Evolutionary conservation across 345 rosid genomes (phyloP), one percentile per base, ranked within the genome.

Genomic region (Carallia brachiata): DNA sequence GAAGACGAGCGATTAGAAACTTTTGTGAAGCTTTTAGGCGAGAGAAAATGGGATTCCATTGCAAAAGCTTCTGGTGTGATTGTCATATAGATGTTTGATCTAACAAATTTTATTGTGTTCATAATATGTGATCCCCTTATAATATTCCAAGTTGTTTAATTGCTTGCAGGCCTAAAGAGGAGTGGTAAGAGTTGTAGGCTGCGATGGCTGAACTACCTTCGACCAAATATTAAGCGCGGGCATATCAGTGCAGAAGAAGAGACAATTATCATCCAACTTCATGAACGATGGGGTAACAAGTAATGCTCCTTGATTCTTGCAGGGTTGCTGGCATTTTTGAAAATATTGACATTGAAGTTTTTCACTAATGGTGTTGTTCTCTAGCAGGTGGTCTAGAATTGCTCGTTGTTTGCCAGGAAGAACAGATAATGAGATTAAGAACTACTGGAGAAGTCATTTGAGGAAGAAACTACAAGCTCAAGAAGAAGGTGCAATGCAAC

Each of bases 121-220:
- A 8, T 4, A 44, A 3, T 15, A 3, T 44, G 3, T 23, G 31
- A 23, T 10, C 30, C 59, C 13, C 10, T 55, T 2, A 8, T 19
- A 55, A 55, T 8, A 6, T 7, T 55, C 27, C 13, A 55, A 55
- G 59, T n/a, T 19, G 8, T 63, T 36, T 36, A 36, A 47, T 27
- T 63, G 7, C 36, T 59, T 77, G 50, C 79, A 86, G 96, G 90
- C 61, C 61, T 91, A 62, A 85, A 61, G 67, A 88, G 90, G 79
- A 88, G 87, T 57, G 93, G 96, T 36, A 88, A 88, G 87, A 89
- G 91, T 80, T 89, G 93, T 68, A 83, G 91, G 61, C 72, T 86
- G 65, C 79, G 93, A 37, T 88, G 96, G 96, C 76, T 89, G 83
- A 88, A 91, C 81, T 86, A 89, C 66, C 75, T 91, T 40, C 77